These are phyloP conservation scores for Chrysopogon serrulatus DNA, from an alignment of 176 grass and related monocot species.

Conservation along the genomic window DNA sequence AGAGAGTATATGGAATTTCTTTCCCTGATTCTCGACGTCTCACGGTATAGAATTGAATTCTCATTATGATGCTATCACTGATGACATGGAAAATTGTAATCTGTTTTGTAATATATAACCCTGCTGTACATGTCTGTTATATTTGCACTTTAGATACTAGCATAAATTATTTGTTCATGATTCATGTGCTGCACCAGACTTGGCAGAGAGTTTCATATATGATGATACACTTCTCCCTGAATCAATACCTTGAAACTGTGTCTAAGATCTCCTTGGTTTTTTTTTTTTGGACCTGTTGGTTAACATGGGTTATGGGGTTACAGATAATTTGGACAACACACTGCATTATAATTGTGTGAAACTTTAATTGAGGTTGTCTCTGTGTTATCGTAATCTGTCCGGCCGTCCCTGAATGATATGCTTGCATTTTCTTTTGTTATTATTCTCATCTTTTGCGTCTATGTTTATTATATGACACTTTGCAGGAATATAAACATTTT, in stretches of 20 bases:
- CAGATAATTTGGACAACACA: conserved; percentile 1
- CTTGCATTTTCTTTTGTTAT: conserved; percentile 3
- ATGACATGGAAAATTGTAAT: not conserved
- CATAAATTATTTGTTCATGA: not conserved
- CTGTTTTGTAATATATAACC: not conserved
- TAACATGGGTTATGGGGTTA: not conserved
- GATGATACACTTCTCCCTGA: not conserved
- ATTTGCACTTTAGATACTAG: not conserved
- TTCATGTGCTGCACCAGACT: not conserved
- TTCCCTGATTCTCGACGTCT: conserved; percentile 97
- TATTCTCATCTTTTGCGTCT: not conserved
- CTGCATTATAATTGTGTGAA: not conserved
- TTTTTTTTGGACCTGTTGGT: not conserved
- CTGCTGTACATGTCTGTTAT: not conserved
- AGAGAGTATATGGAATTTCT: conserved; percentile 98
- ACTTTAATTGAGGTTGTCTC: not conserved
- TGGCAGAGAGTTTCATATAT: not conserved
- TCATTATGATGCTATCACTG: not conserved
- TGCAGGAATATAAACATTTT: conserved; percentile 80
- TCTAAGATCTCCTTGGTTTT: not conserved
- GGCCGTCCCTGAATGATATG: not conserved
- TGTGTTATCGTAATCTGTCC: not conserved
- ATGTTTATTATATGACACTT: conserved; percentile 9
- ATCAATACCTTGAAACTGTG: not conserved
- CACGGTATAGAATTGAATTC: conserved; percentile 50